Evolutionary conservation across 345 rosid genomes (phyloP), one percentile per base, ranked within the genome.

Genomic region (Excoecaria agallocha): DNA sequence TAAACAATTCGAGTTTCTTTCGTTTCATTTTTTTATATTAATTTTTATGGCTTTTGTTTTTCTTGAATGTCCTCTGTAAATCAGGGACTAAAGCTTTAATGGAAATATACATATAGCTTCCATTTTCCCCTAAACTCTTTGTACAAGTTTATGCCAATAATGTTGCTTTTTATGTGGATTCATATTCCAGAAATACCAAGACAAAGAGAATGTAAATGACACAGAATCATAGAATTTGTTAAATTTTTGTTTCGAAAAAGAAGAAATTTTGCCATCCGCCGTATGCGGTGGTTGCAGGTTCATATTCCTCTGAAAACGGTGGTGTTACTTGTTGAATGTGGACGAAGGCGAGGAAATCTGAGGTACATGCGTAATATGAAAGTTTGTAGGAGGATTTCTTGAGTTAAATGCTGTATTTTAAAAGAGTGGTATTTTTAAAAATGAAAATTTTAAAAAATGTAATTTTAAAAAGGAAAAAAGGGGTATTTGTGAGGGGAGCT

Each of bases 31-130:
- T n/a, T n/a, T n/a, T n/a, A n/a, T n/a, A n/a, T n/a, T n/a, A n/a
- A 30, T 30, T 30, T 30, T 4, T 22, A 12, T 37, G 66, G 8
- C 12, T 58, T 24, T 71, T 45, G 35, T 51, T 60, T 19, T 62
- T 13, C 25, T 24, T 8, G 0, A 19, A 11, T 66, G 12, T 46
- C 35, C 8, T 41, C 15, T 74, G 77, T 74, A 74, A 41, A 66
- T 66, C 71, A 74, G 66, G 17, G 65, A 22, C 62, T 55, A 43
- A 19, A 66, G 68, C 63, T 60, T 64, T 25, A 66, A 65, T 24
- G 65, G 65, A 66, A 24, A 43, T 64, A 39, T 43, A 54, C 19
- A 65, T 30, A 57, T n/a, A 16, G 25, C 39, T 51, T 25, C 41
- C 20, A 30, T 17, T 63, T n/a, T 49, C n/a, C 43, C 24, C 69